Conservation (phyloP, 768 basidiomycete species). For the Collybiopsis confluens region DNA sequence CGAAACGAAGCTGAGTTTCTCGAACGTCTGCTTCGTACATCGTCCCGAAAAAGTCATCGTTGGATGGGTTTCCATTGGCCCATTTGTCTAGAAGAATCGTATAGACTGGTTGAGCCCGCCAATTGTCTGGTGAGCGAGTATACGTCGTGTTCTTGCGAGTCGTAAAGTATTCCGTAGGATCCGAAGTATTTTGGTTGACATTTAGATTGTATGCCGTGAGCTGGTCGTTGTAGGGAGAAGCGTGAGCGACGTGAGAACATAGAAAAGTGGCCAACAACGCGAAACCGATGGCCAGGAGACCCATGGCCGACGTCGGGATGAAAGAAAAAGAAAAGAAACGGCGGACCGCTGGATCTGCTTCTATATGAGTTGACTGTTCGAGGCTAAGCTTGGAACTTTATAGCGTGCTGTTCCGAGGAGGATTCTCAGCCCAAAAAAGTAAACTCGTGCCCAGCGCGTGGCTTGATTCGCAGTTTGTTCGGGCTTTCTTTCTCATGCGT, state of each 20-base stretch:
- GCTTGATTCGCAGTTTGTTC: too few relatives aligned
- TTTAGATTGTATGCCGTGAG: constrained; percentile 77
- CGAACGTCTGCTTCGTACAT: constrained; percentile 80
- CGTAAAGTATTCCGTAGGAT: constrained; percentile 61
- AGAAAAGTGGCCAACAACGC: not conserved
- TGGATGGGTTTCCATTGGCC: constrained; percentile 86
- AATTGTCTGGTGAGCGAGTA: constrained; percentile 79
- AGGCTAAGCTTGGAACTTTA: too few relatives aligned
- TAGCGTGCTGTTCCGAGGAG: too few relatives aligned
- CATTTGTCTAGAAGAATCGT: constrained; percentile 89
- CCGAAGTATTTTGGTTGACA: constrained; percentile 63
- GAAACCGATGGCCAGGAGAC: too few relatives aligned
- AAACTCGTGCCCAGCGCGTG: too few relatives aligned
- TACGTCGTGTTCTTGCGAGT: constrained; percentile 62
- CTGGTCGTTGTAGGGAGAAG: constrained; percentile 65
- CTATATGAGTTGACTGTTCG: too few relatives aligned
- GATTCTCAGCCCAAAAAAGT: too few relatives aligned
- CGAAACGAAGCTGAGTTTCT: constrained; percentile 85
- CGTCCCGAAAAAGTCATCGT: constrained; percentile 85
- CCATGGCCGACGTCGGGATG: too few relatives aligned
- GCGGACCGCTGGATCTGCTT: too few relatives aligned
- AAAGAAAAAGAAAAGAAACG: too few relatives aligned
- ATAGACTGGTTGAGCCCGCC: constrained; percentile 78
- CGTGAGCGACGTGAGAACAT: constrained; percentile 22
- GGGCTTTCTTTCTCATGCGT: too few relatives aligned